Evolutionary conservation across 2,329 filamentous ascomycete genomes (phyloP), one percentile per base, ranked within the genome.

Genomic region (Colletotrichum sp.): DNA sequence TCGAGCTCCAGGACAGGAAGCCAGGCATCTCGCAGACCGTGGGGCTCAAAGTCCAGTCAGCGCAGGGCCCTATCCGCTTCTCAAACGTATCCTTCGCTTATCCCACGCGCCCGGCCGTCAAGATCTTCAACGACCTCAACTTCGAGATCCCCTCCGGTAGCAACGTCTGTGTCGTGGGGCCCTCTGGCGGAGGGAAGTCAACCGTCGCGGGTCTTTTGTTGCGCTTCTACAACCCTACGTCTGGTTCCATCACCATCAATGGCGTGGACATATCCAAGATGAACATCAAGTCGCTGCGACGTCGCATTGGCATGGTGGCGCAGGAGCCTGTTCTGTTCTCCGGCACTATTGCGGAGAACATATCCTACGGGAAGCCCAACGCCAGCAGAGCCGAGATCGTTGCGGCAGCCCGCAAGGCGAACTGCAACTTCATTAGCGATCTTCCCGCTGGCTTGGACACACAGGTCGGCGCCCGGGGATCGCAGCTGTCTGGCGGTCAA

Each of bases 401-500:
- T 75, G 90, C 92, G 24, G 98, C 97, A 9, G 97, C 97, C 6
- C 91, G 95, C 77, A 94, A 96, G 83, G 97, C 97, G 70, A 99
- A 99, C 84, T 99, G 97, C 84, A 94, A 94, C 80, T 99, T 99
- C 82, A 98, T 99, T 84, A 94, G 94, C 83, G 97, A 99, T 84
- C 98, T 99, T 80, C 97, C 97, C 32, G 96, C 99, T 74, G 97
- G 97, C 6, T 90, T 99, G 8, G 96, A 99, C 82, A 99, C 97
- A 0, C 94, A 95, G 78, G 97, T 98, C 34, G 98, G 98, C 70
- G 94, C 96, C 18, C 92, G 97, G 78, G 97, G 97, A 39, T 96
- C 96, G 3, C 96, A 99, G 85, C 90, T 99, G 1, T 98, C 96
- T 10, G 97, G 97, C 68, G 97, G 97, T 0, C 97, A 99, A 85